Percentiles rank a stretch among this genome's conserved stretches.
Conservation (phyloP, 176 grass and related monocot genomes). For the Thalia dealbata region DNA sequence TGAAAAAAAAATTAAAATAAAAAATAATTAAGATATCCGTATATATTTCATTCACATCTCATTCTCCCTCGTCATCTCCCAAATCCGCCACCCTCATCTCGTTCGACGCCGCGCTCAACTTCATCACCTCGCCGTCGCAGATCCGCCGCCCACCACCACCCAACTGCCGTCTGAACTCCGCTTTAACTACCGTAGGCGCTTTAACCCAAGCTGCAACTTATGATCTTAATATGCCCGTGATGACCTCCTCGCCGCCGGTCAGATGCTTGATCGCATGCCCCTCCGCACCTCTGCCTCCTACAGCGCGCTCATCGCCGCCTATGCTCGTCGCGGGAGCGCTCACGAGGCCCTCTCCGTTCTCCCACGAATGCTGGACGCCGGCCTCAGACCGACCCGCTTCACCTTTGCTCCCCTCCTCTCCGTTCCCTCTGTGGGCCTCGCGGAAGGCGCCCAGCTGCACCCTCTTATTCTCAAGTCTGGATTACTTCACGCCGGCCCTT, state of each 20-base stretch:
- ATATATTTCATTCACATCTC: no score
- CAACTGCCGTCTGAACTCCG: no score
- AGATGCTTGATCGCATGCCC: constrained; percentile 39
- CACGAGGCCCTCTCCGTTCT: constrained; percentile 40
- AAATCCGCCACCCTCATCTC: no score
- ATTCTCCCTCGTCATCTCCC: no score
- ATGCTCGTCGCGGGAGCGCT: constrained; percentile 23
- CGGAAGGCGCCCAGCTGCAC: constrained; percentile 39
- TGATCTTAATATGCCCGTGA: neutral
- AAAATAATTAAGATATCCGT: no score
- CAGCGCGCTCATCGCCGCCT: constrained; percentile 51
- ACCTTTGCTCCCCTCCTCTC: constrained; percentile 61
- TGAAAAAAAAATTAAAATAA: no score
- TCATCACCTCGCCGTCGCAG: no score
- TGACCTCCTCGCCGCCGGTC: neutral
- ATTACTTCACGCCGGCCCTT: constrained; percentile 36
- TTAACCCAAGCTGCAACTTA: no score
- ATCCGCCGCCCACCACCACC: no score
- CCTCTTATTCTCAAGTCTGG: constrained; percentile 51
- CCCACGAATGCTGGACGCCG: constrained; percentile 36
- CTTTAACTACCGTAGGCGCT: no score
- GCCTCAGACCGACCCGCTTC: constrained; percentile 45
- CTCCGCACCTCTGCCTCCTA: constrained; percentile 21
- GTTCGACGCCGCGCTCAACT: no score
- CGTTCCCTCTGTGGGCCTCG: constrained; percentile 11